phyloP scores from a whole-genome alignment of 2,329 filamentous ascomycete species.

The Aspergillus clavatus region DNA sequence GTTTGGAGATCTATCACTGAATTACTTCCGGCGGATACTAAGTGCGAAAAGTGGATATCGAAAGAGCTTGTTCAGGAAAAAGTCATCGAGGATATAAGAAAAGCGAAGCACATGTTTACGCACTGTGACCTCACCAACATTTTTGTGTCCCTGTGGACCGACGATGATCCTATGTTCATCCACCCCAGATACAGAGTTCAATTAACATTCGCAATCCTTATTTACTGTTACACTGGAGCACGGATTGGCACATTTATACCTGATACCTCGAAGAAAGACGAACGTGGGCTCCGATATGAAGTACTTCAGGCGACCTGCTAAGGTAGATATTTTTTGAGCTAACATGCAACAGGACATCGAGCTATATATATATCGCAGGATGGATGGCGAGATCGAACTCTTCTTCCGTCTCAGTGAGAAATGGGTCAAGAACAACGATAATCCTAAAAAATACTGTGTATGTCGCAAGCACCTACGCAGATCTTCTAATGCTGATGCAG shows the following conservation, averaged over 20 bases:
- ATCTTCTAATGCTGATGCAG: no score
- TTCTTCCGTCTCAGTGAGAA: conserved; percentile 10
- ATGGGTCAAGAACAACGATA: conserved; percentile 11
- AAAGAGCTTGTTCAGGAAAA: conserved; percentile 8
- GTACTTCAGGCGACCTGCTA: conserved; percentile 7
- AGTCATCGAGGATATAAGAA: conserved; percentile 9
- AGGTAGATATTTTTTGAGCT: conserved; percentile 1
- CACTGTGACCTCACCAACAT: conserved; percentile 10
- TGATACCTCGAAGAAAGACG: conserved; percentile 8
- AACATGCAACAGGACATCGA: conserved; percentile 9
- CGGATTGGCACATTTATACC: conserved; percentile 12
- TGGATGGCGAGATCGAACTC: conserved; percentile 9
- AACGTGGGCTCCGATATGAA: conserved; percentile 9
- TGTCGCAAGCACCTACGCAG: no score
- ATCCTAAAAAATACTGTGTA: neutral
- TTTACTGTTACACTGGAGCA: conserved; percentile 8
- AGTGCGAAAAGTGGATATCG: conserved; percentile 1
- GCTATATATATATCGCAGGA: conserved; percentile 10
- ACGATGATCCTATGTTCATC: conserved; percentile 9
- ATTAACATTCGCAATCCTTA: conserved; percentile 7
- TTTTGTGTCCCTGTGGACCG: conserved; percentile 10
- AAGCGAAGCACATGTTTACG: conserved; percentile 8
- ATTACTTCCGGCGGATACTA: conserved; percentile 1
- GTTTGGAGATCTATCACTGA: conserved; percentile 1
- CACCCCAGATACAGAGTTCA: conserved; percentile 10